A percentile compares a stretch with the other conserved stretches of the same genome.
Conservation (phyloP, 208 protist species). For the Wallacemonas sp. region DNA sequence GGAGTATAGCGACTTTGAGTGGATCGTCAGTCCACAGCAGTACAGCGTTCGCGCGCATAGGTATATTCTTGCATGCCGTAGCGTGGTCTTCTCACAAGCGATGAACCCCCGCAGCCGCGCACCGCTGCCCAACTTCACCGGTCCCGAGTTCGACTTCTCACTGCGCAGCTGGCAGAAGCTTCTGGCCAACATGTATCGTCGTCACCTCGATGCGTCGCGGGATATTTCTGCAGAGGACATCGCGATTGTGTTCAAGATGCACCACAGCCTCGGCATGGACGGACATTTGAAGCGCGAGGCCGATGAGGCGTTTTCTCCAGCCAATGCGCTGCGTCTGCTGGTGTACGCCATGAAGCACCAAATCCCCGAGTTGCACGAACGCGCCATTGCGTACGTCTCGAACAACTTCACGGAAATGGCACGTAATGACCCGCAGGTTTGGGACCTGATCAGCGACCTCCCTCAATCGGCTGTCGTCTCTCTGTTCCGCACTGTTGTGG, state of each 20-base stretch:
- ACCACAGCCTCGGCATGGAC: constrained; percentile 76
- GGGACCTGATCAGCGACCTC: constrained; percentile 82
- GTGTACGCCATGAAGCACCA: constrained; percentile 87
- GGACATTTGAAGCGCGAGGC: constrained; percentile 83
- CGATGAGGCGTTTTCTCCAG: constrained; percentile 68
- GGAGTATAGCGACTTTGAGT: constrained; percentile 86
- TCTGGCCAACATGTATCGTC: constrained; percentile 69
- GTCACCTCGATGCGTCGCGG: constrained; percentile 60
- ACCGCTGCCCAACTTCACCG: constrained; percentile 53
- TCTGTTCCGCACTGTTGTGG: constrained; percentile 76
- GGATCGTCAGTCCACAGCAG: constrained; percentile 71
- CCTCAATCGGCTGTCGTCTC: constrained; percentile 75
- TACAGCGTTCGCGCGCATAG: constrained; percentile 72
- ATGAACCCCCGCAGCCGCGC: constrained; percentile 48
- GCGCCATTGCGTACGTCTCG: constrained; percentile 65
- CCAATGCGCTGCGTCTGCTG: constrained; percentile 77
- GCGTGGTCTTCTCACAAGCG: constrained; percentile 72
- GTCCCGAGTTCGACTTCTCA: constrained; percentile 81
- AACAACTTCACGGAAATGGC: constrained; percentile 65
- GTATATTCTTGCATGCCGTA: constrained; percentile 85
- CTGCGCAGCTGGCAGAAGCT: constrained; percentile 84
- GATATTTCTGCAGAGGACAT: constrained; percentile 87
- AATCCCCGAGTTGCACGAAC: constrained; percentile 77
- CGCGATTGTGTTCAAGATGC: constrained; percentile 85
- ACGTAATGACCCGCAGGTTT: constrained; percentile 77